Evolutionary conservation across 108 stramenopile species (phyloP), one percentile per base, ranked within the genome.

Genomic region (Ochromonas danica): DNA sequence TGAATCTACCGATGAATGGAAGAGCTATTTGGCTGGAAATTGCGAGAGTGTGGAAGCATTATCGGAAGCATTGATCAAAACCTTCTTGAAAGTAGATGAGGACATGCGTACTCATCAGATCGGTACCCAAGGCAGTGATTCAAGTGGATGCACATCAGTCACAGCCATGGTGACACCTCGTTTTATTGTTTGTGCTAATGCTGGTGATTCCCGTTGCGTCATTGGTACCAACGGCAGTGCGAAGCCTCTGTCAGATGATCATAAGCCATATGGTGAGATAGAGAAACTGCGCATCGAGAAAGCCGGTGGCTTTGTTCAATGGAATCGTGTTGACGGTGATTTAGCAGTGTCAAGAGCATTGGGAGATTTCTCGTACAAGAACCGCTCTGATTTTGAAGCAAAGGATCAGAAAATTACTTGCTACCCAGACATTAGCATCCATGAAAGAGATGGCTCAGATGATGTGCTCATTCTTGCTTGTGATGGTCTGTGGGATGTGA

Each of bases 331-430:
- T 42, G 92, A 96, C 80, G 95, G 93, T 3, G 93, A 94, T 82
- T 83, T 96, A 61, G 95, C 95, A 41, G 93, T 96, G 0, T 87
- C 87, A 81, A 89, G 95, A 65, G 93, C 91, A 22, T 80, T 94
- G 40, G 95, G 95, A 0, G 95, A 96, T 81, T 94, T 90, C 82
- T 80, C 84, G 43, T 96, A 93, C 84, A 96, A 96, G 84, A 87
- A 88, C n/a, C 90, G 92, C 78, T 31, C 87, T 36, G 80, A 74
- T n/a, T 43, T 85, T 61, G 80, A 67, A 35, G 85, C 90, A 40
- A 89, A 87, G 36, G 88, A 88, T 61, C 95, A 95, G 81, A 93
- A 94, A 33, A 60, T 75, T 33, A 33, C 72, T 45, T 36, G 31
- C 25, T 25, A 42, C 6, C 72, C 72, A 41, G 72, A 75, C 51